Percentiles rank a stretch among this genome's conserved stretches.
Evolutionary conservation across 1,284 basidiomycete genomes (phyloP).

Genomic region (Paramarasmius palmivorus): DNA sequence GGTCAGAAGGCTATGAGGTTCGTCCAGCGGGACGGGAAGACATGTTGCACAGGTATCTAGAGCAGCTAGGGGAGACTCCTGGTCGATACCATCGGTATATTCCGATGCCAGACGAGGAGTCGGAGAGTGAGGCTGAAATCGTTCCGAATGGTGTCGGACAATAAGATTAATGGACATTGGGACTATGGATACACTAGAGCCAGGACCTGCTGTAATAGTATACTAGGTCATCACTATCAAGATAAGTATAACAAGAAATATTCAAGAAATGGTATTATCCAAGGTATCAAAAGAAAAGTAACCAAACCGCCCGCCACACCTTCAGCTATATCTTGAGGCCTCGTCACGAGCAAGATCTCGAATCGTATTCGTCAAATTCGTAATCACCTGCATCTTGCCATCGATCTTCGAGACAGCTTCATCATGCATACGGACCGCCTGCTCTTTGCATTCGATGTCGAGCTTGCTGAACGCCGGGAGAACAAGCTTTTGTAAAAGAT

Average conservation of each 20-base stretch:
- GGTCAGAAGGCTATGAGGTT: slow-evolving; percentile 23
- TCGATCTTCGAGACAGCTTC: slow-evolving; percentile 7
- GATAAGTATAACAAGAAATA: background rate
- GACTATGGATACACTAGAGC: background rate
- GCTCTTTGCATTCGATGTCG: slow-evolving; percentile 5
- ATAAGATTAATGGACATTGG: background rate
- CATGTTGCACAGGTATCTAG: slow-evolving; percentile 19
- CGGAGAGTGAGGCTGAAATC: slow-evolving; percentile 8
- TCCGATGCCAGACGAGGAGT: slow-evolving; percentile 15
- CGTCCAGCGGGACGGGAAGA: slow-evolving; percentile 14
- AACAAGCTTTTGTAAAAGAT: slow-evolving; percentile 18
- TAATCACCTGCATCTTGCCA: slow-evolving; percentile 16
- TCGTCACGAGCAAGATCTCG: background rate
- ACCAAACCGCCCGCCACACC: background rate
- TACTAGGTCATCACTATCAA: background rate
- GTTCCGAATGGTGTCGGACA: no score
- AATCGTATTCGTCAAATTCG: slow-evolving; percentile 15
- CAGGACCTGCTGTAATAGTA: background rate
- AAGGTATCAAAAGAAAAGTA: background rate
- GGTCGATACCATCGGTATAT: slow-evolving; percentile 19
- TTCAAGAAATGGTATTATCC: background rate
- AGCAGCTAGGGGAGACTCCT: slow-evolving; percentile 16
- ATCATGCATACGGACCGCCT: slow-evolving; percentile 3
- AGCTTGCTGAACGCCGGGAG: slow-evolving; percentile 16
- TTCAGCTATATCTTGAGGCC: background rate